Conservation (phyloP, 192 early-diverging fungal genomes). For the Gryganskiella cystojenkinii region DNA sequence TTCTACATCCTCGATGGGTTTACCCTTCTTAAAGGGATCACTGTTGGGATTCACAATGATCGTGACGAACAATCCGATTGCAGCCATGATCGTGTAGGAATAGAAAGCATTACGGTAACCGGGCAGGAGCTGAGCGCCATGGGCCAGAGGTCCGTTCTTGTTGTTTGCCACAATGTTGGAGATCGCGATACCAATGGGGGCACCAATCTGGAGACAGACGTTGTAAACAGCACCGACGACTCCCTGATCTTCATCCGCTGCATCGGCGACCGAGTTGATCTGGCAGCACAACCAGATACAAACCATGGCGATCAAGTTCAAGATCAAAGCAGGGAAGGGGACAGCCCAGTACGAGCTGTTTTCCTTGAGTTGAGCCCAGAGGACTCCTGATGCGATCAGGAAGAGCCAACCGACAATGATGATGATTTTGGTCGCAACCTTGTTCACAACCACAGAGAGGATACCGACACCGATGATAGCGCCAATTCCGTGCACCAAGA, state of each 20-base stretch:
- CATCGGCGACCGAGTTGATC: constrained; percentile 41
- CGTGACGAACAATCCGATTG: constrained; percentile 15
- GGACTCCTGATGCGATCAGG: constrained; percentile 31
- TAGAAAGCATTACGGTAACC: constrained; percentile 31
- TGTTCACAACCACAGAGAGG: background rate
- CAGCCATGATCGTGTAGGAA: constrained; percentile 10
- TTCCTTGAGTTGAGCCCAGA: constrained; percentile 20
- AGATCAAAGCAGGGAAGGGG: constrained; percentile 19
- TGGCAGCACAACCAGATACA: constrained; percentile 31
- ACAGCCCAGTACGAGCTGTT: constrained; percentile 29
- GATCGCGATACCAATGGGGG: constrained; percentile 24
- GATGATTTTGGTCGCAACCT: constrained; percentile 20
- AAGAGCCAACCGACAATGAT: constrained; percentile 30
- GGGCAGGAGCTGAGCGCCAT: background rate
- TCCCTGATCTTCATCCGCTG: constrained; percentile 15
- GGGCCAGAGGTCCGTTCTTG: constrained; percentile 9
- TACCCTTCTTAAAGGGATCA: constrained; percentile 23
- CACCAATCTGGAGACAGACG: constrained; percentile 18
- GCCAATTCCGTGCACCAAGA: constrained; percentile 26
- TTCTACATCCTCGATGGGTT: no score
- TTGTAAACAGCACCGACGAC: constrained; percentile 19
- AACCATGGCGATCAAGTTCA: constrained; percentile 27
- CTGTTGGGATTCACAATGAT: constrained; percentile 18
- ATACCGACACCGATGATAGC: constrained; percentile 8
- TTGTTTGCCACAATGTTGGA: constrained; percentile 12